These are phyloP conservation scores for Populus nigra DNA, from an alignment of 345 rosid species.

Conservation along the genomic window DNA sequence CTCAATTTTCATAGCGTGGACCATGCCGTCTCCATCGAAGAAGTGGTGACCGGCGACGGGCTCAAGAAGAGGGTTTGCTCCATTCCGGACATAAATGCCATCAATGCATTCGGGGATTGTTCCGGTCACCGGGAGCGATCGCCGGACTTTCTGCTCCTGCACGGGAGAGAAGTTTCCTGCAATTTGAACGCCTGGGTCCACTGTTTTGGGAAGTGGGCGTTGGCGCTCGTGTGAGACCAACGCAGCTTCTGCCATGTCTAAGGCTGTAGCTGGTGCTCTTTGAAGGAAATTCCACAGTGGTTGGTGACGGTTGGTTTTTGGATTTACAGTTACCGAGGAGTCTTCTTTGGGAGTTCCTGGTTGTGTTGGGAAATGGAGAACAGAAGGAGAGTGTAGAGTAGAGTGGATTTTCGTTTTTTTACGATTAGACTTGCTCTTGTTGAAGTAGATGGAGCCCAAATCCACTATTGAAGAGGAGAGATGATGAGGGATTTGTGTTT, in stretches of 20 bases:
- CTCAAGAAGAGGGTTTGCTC: conserved; percentile 84
- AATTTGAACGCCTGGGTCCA: conserved; percentile 78
- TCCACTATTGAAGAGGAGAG: conserved; percentile 18
- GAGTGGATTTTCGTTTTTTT: conserved; percentile 22
- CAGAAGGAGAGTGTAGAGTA: conserved; percentile 53
- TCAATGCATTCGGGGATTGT: conserved; percentile 69
- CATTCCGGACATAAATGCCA: conserved; percentile 90
- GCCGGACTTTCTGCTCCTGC: conserved; percentile 58
- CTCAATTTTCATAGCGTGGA: conserved; percentile 64
- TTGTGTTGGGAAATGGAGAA: conserved; percentile 54
- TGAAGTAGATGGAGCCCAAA: conserved; percentile 22
- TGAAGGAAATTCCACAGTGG: conserved; percentile 60
- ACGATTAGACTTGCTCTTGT: conserved; percentile 17
- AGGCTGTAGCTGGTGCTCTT: conserved; percentile 58
- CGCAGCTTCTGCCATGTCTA: conserved; percentile 63
- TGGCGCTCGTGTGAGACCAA: conserved; percentile 58
- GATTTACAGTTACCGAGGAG: conserved; percentile 15
- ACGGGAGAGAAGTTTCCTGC: conserved; percentile 92
- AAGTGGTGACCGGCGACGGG: conserved; percentile 90
- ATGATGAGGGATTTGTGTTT: conserved; percentile 33
- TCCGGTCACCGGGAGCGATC: conserved; percentile 53
- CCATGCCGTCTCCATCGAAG: conserved; percentile 97
- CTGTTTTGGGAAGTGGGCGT: conserved; percentile 71
- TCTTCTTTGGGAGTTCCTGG: conserved; percentile 32
- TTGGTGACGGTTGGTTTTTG: conserved; percentile 7